Evolutionary conservation across 805 yeast species (phyloP).

Genomic region (Debaryomyces maramus): DNA sequence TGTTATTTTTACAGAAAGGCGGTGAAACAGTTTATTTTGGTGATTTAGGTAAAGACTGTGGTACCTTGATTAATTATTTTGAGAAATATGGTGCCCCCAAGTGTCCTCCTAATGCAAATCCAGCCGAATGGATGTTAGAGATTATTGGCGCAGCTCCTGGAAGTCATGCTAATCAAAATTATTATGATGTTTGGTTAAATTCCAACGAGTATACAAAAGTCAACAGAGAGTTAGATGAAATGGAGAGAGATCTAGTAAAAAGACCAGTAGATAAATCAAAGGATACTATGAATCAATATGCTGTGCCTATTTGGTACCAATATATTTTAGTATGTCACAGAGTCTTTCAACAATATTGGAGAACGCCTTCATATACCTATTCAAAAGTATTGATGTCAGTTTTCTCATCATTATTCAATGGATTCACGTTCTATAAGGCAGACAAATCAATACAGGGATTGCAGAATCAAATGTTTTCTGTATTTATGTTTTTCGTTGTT

Average conservation of each 20-base stretch:
- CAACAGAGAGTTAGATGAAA: constrained; percentile 14
- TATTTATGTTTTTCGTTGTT: constrained; percentile 65
- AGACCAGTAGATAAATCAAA: constrained; percentile 16
- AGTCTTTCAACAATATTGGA: constrained; percentile 40
- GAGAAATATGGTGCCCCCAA: constrained; percentile 62
- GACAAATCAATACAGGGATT: constrained; percentile 30
- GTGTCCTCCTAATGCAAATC: constrained; percentile 72
- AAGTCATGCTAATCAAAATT: constrained; percentile 25
- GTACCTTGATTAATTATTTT: constrained; percentile 60
- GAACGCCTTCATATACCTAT: constrained; percentile 38
- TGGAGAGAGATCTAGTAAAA: constrained; percentile 22
- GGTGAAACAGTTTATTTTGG: constrained; percentile 79
- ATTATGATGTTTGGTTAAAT: constrained; percentile 23
- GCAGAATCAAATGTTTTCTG: constrained; percentile 70
- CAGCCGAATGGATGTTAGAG: constrained; percentile 47
- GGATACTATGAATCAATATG: constrained; percentile 14
- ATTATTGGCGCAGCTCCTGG: constrained; percentile 34
- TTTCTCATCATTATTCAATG: constrained; percentile 58
- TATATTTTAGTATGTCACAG: constrained; percentile 26
- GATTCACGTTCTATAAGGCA: constrained; percentile 65
- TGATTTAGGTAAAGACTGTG: constrained; percentile 61
- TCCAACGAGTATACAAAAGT: constrained; percentile 18
- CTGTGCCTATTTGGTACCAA: constrained; percentile 20
- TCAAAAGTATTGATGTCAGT: constrained; percentile 47
- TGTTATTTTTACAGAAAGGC: constrained; percentile 66